These are phyloP conservation scores for Penicillium manginii DNA, from an alignment of 495 filamentous ascomycete genomes.

Conservation along the genomic window DNA sequence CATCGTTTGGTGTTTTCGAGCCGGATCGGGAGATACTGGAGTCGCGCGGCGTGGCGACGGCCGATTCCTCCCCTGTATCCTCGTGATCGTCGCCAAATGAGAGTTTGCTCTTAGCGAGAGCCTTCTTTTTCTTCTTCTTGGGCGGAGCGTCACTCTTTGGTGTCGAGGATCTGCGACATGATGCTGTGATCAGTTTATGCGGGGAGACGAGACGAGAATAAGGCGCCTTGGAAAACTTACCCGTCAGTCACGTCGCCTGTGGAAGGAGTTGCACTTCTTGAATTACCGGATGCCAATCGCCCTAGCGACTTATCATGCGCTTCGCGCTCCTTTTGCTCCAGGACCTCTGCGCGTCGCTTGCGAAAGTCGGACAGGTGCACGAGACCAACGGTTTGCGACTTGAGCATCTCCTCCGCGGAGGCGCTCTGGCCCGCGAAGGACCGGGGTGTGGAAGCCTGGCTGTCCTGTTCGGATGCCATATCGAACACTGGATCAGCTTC, in stretches of 20 bases:
- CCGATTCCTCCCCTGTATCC: slow-evolving; percentile 39
- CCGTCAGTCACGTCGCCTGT: slow-evolving; percentile 56
- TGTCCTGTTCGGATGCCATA: slow-evolving; percentile 44
- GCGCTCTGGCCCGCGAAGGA: slow-evolving; percentile 77
- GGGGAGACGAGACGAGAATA: slow-evolving; percentile 2
- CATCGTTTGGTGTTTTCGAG: slow-evolving; percentile 46
- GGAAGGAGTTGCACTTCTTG: slow-evolving; percentile 57
- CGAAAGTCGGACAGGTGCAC: slow-evolving; percentile 94
- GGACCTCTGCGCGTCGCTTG: slow-evolving; percentile 91
- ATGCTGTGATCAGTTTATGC: slow-evolving; percentile 40
- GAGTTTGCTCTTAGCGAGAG: slow-evolving; percentile 64
- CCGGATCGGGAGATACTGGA: slow-evolving; percentile 40
- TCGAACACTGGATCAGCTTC: slow-evolving; percentile 1
- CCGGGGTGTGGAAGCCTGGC: slow-evolving; percentile 44
- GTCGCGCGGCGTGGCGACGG: slow-evolving; percentile 36
- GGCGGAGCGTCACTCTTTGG: slow-evolving; percentile 49
- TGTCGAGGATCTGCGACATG: slow-evolving; percentile 42
- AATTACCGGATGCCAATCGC: slow-evolving; percentile 51
- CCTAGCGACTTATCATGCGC: slow-evolving; percentile 65
- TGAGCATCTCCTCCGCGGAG: slow-evolving; percentile 88
- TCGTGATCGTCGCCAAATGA: slow-evolving; percentile 68
- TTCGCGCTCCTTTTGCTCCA: slow-evolving; percentile 88
- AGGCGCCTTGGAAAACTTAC: slow-evolving; percentile 42
- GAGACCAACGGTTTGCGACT: slow-evolving; percentile 89
- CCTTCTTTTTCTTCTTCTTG: slow-evolving; percentile 71